These are phyloP conservation scores for Cutaneotrichosporon mucoides DNA, from an alignment of 1,284 basidiomycete genomes.

Conservation along the genomic window DNA sequence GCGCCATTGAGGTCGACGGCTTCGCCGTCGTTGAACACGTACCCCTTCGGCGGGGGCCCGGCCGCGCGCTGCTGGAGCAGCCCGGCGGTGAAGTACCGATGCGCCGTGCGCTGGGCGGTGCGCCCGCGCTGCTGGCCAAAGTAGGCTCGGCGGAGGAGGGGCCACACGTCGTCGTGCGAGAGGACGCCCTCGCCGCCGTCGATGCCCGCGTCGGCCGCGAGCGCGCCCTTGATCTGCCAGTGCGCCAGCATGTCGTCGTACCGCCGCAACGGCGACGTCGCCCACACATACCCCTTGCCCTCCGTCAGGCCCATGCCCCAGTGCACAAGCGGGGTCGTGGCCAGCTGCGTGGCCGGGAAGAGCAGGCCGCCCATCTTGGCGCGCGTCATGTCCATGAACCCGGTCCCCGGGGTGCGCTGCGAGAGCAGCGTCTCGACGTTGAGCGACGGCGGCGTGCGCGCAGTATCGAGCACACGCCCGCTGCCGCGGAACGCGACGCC, in stretches of 20 bases:
- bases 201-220: constrained; percentile 45
- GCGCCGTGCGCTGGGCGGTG: constrained; percentile 16
- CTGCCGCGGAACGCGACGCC: constrained; percentile 64
- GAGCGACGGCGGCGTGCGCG: background rate
- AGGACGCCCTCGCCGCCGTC: constrained; percentile 14
- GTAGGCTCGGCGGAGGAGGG: constrained; percentile 20
- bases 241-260: constrained; percentile 80
- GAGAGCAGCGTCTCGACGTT: constrained; percentile 11
- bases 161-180: constrained; percentile 23
- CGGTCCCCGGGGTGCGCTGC: background rate
- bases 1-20: constrained; percentile 2
- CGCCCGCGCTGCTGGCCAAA: constrained; percentile 20
- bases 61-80: constrained; percentile 12
- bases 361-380: background rate
- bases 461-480: constrained; percentile 40
- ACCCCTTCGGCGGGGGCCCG: constrained; percentile 2
- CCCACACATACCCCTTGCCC: constrained; percentile 69
- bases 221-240: constrained; percentile 86
- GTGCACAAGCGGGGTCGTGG: constrained; percentile 51
- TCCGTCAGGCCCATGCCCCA: constrained; percentile 63
- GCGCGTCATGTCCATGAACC: background rate
- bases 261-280: constrained; percentile 82
- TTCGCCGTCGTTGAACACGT: constrained; percentile 1
- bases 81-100: constrained; percentile 30
- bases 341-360: background rate